phyloP scores from a whole-genome alignment of 1,284 basidiomycete genomes.

The Abortiporus biennis region DNA sequence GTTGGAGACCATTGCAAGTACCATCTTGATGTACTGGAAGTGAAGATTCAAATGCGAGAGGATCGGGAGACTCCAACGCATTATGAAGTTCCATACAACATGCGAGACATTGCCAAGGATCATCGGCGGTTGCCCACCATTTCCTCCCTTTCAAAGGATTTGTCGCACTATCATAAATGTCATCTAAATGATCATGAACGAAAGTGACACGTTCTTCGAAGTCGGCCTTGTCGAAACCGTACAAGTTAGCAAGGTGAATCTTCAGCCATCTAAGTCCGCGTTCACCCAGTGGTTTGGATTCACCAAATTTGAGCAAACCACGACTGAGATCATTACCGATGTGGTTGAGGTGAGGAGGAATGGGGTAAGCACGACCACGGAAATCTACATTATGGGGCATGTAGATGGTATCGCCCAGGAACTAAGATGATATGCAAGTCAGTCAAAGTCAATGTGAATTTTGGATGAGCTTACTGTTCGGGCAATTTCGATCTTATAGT shows the following conservation, averaged over 20 bases:
- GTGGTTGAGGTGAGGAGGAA: conserved; percentile 94
- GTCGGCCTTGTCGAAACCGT: conserved; percentile 92
- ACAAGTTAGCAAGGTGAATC: conserved; percentile 91
- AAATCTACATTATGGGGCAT: conserved; percentile 98
- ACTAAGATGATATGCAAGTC: conserved; percentile 37
- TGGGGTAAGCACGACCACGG: conserved; percentile 94
- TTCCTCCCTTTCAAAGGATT: conserved; percentile 74
- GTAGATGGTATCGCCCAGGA: conserved; percentile 85
- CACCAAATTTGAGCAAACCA: conserved; percentile 84
- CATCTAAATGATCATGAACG: conserved; percentile 66
- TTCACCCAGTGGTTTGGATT: conserved; percentile 74
- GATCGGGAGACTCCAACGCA: conserved; percentile 75
- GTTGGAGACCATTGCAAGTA: conserved; percentile 97
- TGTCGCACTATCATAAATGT: conserved; percentile 82
- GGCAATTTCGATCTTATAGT: conserved; percentile 98
- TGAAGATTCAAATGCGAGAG: conserved; percentile 64
- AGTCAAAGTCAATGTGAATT: too few relatives aligned
- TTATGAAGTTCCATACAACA: conserved; percentile 83
- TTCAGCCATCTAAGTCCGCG: conserved; percentile 81
- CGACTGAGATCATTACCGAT: conserved; percentile 94
- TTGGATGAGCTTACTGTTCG: conserved; percentile 58
- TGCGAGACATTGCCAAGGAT: conserved; percentile 97
- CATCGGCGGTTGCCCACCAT: conserved; percentile 94
- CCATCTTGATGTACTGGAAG: conserved; percentile 97
- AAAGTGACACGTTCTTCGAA: conserved; percentile 89